Evolutionary conservation across 306 rosid species (phyloP).

Genomic region (Boehmeria nivea): DNA sequence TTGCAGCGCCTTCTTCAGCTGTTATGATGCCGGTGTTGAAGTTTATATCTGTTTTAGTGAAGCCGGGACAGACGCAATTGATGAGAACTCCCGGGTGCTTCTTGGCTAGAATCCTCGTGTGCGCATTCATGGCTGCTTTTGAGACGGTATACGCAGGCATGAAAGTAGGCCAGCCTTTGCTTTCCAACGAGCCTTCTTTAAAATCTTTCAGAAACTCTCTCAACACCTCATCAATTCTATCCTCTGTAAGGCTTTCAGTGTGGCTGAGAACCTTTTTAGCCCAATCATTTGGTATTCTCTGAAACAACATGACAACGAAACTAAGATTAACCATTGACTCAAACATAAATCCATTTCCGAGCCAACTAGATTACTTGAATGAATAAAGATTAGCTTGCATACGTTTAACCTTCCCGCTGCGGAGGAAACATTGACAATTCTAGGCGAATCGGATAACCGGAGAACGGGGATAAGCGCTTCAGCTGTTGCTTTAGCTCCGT

Average conservation of each 20-base stretch:
- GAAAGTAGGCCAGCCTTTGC: slow-evolving; percentile 39
- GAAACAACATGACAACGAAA: background rate
- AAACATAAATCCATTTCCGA: no score
- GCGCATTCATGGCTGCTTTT: slow-evolving; percentile 42
- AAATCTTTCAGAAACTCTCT: slow-evolving; percentile 31
- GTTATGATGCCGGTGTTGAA: slow-evolving; percentile 24
- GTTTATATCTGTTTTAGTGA: slow-evolving; percentile 37
- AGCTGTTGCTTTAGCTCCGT: slow-evolving; percentile 38
- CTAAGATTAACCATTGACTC: no score
- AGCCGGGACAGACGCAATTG: slow-evolving; percentile 49
- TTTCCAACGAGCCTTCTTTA: slow-evolving; percentile 34
- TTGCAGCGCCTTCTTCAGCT: slow-evolving; percentile 49
- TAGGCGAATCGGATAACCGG: slow-evolving; percentile 48
- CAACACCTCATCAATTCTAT: slow-evolving; percentile 37
- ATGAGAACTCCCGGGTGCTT: slow-evolving; percentile 33
- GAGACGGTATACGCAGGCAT: slow-evolving; percentile 30
- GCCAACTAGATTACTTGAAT: no score
- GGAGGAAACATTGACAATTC: slow-evolving; percentile 49
- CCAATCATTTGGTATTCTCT: slow-evolving; percentile 35
- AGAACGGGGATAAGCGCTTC: slow-evolving; percentile 50
- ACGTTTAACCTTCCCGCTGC: slow-evolving; percentile 33
- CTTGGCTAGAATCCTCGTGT: slow-evolving; percentile 44
- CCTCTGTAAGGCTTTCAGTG: slow-evolving; percentile 40
- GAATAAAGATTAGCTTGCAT: slow-evolving; percentile 1
- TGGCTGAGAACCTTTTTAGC: slow-evolving; percentile 33